Conservation (phyloP, 108 stramenopile genomes). For the Nannochloropsis salina region DNA sequence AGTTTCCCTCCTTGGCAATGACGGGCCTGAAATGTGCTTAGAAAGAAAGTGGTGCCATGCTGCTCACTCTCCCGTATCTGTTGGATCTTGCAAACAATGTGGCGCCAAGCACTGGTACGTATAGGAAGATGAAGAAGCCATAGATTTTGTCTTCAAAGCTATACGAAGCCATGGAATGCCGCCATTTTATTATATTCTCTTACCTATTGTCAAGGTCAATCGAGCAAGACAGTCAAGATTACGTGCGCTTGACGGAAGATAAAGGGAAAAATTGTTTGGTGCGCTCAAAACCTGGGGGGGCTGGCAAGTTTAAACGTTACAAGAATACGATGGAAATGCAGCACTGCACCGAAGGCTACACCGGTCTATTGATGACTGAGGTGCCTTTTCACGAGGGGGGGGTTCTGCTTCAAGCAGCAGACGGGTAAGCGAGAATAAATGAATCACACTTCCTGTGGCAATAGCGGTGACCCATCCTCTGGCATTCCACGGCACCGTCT, state of each 20-base stretch:
- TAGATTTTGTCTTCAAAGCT: too few species aligned
- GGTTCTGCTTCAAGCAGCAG: background rate
- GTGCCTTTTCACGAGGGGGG: background rate
- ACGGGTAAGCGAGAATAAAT: background rate
- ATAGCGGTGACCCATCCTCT: too few species aligned
- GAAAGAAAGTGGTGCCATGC: background rate
- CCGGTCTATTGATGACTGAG: background rate
- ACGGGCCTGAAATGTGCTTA: background rate
- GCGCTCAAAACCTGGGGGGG: background rate
- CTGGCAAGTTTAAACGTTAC: background rate
- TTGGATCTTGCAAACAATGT: slow-evolving; percentile 1
- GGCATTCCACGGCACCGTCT: too few species aligned
- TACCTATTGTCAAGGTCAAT: background rate
- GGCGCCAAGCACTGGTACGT: background rate
- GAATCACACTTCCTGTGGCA: too few species aligned
- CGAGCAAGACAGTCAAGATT: background rate
- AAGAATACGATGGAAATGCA: slow-evolving; percentile 4
- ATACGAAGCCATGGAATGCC: too few species aligned
- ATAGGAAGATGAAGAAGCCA: background rate
- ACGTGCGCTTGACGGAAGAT: background rate
- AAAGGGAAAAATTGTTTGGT: slow-evolving; percentile 13
- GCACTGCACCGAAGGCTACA: slow-evolving; percentile 8
- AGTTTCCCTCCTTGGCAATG: background rate
- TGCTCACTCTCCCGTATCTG: background rate
- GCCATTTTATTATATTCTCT: background rate